phyloP scores from a whole-genome alignment of 192 early-diverging fungal genomes.

The Gonapodya prolifera region DNA sequence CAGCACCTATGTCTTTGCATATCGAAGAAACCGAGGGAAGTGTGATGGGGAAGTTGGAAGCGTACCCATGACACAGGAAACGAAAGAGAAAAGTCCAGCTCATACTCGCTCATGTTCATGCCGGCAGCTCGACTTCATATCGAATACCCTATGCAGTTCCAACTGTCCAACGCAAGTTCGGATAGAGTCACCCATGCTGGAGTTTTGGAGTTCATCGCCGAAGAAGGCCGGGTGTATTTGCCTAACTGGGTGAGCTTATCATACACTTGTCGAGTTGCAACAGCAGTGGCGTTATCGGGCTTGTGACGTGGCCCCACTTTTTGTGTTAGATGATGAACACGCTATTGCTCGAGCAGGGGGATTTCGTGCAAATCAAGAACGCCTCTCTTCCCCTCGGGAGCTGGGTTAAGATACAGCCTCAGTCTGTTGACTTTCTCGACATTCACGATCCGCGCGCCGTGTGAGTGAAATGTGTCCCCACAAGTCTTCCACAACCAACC shows the following conservation, averaged over 20 bases:
- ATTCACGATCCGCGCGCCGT: conserved; percentile 95
- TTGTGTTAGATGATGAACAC: conserved; percentile 79
- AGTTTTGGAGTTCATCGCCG: conserved; percentile 96
- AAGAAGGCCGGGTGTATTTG: conserved; percentile 88
- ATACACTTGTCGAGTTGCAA: neutral
- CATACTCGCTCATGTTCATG: neutral
- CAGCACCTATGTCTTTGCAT: neutral
- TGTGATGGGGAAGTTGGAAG: neutral
- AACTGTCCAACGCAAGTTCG: conserved; percentile 50
- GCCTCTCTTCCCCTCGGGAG: conserved; percentile 62
- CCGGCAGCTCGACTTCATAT: conserved; percentile 61
- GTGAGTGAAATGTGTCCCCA: conserved; percentile 19
- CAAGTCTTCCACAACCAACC: neutral
- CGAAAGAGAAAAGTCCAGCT: neutral
- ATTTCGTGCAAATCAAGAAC: conserved; percentile 67
- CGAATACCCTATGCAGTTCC: conserved; percentile 85
- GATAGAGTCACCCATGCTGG: conserved; percentile 73
- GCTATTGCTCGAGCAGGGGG: conserved; percentile 59
- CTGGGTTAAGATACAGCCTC: conserved; percentile 95
- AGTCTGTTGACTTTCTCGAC: conserved; percentile 88
- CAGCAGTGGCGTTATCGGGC: neutral
- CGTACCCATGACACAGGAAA: neutral
- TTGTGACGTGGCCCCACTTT: neutral
- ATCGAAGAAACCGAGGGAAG: neutral
- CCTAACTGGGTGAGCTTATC: conserved; percentile 78